Percentiles rank a stretch among this genome's conserved stretches.
Conservation (phyloP, 768 basidiomycete species). For the Epithele typhae region DNA sequence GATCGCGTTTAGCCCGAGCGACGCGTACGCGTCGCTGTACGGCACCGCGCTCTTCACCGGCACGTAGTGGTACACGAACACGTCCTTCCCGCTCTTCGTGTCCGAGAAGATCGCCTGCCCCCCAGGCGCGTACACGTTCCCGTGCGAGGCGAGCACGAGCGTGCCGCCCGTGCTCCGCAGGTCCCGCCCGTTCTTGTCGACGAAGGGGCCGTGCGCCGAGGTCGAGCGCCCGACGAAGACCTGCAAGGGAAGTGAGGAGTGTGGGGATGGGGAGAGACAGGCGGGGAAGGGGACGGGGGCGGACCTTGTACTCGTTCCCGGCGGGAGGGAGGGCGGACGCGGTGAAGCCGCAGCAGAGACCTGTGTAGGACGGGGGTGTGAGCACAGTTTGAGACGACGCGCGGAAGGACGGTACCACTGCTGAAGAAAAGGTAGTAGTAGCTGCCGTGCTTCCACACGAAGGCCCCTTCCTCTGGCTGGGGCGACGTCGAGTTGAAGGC, state of each 20-base stretch:
- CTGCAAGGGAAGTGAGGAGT: constrained; percentile 4
- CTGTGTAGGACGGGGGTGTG: neutral
- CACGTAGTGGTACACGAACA: constrained; percentile 18
- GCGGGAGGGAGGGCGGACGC: constrained; percentile 12
- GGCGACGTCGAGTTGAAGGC: constrained; percentile 12
- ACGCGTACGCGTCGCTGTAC: constrained; percentile 11
- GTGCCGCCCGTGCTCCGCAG: constrained; percentile 19
- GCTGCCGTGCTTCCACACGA: constrained; percentile 15
- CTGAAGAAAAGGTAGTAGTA: constrained; percentile 19
- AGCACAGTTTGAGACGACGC: too few species aligned
- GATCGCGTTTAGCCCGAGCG: constrained; percentile 13
- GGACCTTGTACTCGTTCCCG: constrained; percentile 22
- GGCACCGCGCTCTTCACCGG: constrained; percentile 13
- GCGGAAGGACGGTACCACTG: constrained; percentile 9
- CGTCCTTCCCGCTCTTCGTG: constrained; percentile 9
- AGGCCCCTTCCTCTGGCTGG: constrained; percentile 14
- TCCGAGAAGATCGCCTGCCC: constrained; percentile 16
- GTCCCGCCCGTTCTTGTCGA: constrained; percentile 12
- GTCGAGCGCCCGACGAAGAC: constrained; percentile 20
- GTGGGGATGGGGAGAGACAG: neutral
- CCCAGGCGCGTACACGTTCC: constrained; percentile 27
- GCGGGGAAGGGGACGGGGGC: too few species aligned
- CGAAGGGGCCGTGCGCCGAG: constrained; percentile 19
- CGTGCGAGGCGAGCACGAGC: constrained; percentile 25
- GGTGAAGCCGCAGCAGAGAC: constrained; percentile 13